Conservation (phyloP, 805 yeast species). For the Kodamaea kakaduensis region DNA sequence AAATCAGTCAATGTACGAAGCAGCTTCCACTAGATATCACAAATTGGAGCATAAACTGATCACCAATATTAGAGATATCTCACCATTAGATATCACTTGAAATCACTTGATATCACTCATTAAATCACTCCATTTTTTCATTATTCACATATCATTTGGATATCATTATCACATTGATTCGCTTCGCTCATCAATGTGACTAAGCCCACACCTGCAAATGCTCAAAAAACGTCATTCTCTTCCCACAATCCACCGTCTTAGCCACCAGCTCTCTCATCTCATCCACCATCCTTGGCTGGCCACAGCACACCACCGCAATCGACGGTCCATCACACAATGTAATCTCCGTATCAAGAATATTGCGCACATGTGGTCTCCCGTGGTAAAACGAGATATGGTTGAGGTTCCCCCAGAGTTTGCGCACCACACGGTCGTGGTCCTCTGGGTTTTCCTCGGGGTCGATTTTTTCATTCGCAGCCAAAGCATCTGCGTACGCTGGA, state of each 20-base stretch:
- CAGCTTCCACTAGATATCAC: no score
- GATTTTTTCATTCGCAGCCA: background rate
- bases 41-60: no score
- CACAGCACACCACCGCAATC: slow-evolving; percentile 54
- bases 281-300: slow-evolving; percentile 59
- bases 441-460: background rate
- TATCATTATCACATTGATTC: no score
- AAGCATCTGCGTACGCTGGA: no score
- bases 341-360: slow-evolving; percentile 34
- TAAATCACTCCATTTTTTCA: no score
- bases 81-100: no score
- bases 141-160: no score
- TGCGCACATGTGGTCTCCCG: slow-evolving; percentile 44
- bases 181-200: no score
- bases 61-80: no score
- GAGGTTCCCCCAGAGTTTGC: slow-evolving; percentile 12
- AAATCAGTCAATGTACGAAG: no score
- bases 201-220: slow-evolving; percentile 69
- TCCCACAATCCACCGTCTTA: slow-evolving; percentile 33
- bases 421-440: slow-evolving; percentile 1
- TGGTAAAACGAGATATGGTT: slow-evolving; percentile 16
- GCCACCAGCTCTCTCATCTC: slow-evolving; percentile 47
- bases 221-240: slow-evolving; percentile 66
- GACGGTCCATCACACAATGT: slow-evolving; percentile 17
- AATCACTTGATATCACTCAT: no score